A percentile compares a stretch with the other conserved stretches of the same genome.
Evolutionary conservation across 2,329 filamentous ascomycete genomes (phyloP).

Genomic region (Claviceps cyperi): DNA sequence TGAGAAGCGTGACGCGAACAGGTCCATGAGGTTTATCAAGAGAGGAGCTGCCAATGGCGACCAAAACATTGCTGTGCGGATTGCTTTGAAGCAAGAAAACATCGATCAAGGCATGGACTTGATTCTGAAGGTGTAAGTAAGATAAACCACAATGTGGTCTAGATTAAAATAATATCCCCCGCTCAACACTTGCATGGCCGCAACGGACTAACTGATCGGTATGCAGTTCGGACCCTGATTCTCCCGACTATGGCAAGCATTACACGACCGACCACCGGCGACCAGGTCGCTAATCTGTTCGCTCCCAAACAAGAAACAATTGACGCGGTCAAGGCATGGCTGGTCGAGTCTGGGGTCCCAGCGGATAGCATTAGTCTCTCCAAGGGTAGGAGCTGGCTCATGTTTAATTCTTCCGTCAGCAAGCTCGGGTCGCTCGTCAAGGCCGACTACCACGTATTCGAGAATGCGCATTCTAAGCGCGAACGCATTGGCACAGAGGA

Average conservation of each 20-base stretch:
- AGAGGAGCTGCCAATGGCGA: conserved; percentile 8
- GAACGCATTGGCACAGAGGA: conserved; percentile 26
- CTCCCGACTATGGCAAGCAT: conserved; percentile 31
- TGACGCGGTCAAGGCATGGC: conserved; percentile 36
- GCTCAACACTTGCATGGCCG: no score
- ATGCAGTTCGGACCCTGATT: conserved; percentile 24
- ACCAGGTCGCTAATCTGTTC: conserved; percentile 28
- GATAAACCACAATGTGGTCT: background rate
- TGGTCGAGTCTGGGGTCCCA: conserved; percentile 36
- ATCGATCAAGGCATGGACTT: conserved; percentile 30
- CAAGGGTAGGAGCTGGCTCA: conserved; percentile 36
- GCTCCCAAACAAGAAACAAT: conserved; percentile 29
- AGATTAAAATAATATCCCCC: background rate
- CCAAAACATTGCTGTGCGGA: conserved; percentile 21
- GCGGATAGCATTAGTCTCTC: conserved; percentile 32
- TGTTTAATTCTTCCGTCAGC: conserved; percentile 37
- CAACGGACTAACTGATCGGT: background rate
- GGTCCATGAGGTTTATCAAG: conserved; percentile 13
- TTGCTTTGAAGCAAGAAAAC: conserved; percentile 31
- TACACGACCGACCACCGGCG: conserved; percentile 30
- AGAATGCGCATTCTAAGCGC: conserved; percentile 20
- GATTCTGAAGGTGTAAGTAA: conserved; percentile 23
- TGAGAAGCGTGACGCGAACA: conserved; percentile 13
- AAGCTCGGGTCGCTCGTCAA: conserved; percentile 39
- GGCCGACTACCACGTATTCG: conserved; percentile 37